These are phyloP conservation scores for Trichoderma sp. DNA, from an alignment of 2,329 filamentous ascomycete species.

Conservation along the genomic window DNA sequence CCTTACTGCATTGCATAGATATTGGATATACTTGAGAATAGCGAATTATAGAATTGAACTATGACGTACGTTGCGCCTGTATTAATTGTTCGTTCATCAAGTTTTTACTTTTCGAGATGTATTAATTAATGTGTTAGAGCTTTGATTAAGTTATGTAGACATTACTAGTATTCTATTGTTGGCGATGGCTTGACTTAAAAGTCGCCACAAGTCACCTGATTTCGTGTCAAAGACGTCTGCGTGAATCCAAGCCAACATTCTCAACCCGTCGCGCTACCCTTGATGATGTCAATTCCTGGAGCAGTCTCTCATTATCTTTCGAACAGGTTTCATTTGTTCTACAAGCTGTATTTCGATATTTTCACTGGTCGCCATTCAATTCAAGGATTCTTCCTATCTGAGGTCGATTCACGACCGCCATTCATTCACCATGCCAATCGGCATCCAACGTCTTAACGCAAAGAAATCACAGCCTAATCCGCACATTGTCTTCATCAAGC, in stretches of 20 bases:
- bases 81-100: background rate
- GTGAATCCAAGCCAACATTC: background rate
- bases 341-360: background rate
- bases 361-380: background rate
- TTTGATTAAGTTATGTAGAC: background rate
- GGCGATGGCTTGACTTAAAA: background rate
- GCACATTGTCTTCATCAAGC: constrained; percentile 83
- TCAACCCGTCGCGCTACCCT: background rate
- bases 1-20: background rate
- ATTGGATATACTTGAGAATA: background rate
- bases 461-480: constrained; percentile 73
- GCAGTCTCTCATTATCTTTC: background rate
- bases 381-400: background rate
- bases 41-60: background rate
- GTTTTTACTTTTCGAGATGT: background rate
- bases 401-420: background rate
- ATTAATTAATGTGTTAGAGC: background rate
- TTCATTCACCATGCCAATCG: constrained; percentile 64
- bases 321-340: background rate
- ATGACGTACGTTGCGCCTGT: background rate
- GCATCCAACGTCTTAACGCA: constrained; percentile 77
- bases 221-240: constrained; percentile 25
- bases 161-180: background rate
- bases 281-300: background rate
- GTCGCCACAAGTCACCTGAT: constrained; percentile 29